These are phyloP conservation scores for Gaeumannomyces tritici DNA, from an alignment of 2,329 filamentous ascomycete species.

Conservation along the genomic window DNA sequence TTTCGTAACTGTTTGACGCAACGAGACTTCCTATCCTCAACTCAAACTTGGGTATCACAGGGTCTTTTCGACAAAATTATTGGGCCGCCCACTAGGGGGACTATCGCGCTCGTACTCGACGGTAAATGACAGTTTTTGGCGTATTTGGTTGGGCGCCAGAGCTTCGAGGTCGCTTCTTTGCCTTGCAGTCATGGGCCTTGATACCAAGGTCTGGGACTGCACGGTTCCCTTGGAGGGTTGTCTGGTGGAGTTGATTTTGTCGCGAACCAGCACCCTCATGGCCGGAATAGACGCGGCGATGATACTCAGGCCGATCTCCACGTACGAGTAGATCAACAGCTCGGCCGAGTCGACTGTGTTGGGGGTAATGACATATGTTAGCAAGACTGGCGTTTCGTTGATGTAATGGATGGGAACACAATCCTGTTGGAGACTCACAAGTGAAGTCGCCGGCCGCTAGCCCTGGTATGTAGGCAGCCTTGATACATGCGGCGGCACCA, in stretches of 20 bases:
- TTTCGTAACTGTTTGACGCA: neutral
- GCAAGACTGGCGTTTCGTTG: neutral
- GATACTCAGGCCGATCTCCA: conserved; percentile 23
- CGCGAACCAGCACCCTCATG: conserved; percentile 15
- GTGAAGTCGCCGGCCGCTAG: conserved; percentile 6
- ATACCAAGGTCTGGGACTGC: neutral
- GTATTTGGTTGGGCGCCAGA: neutral
- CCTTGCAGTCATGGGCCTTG: neutral
- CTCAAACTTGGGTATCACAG: neutral
- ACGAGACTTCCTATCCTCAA: neutral
- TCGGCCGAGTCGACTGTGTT: conserved; percentile 10
- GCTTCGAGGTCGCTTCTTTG: neutral
- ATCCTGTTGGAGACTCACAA: neutral
- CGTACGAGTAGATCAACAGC: conserved; percentile 15
- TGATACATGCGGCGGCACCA: conserved; percentile 14
- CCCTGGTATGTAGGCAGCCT: conserved; percentile 13
- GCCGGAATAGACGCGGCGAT: conserved; percentile 21
- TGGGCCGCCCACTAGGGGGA: no score
- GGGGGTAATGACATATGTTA: neutral
- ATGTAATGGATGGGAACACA: no score
- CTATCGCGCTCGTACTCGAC: neutral
- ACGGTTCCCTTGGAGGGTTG: neutral
- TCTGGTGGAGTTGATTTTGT: conserved; percentile 3
- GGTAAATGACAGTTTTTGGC: neutral
- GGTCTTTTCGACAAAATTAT: neutral